Base-by-base conservation (phyloP, 1,284 basidiomycete species). In the Coniferiporia sulphurascens region DNA sequence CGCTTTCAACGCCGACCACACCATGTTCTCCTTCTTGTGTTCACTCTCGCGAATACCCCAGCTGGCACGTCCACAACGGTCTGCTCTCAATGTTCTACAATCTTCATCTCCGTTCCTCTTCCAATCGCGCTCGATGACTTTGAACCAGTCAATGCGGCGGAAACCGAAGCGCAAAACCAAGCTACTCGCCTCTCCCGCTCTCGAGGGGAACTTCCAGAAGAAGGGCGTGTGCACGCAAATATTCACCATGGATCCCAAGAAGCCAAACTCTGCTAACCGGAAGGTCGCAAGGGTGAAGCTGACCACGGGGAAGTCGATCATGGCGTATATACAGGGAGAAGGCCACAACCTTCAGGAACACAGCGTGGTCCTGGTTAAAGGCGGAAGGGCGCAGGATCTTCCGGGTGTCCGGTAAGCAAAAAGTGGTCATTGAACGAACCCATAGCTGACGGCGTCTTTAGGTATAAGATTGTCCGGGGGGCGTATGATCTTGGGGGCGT, bases 291-390 rank as follows among this genome's bases (percentile, higher is more conserved):
- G 93, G 70, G 89, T 99, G 66, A 96, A 96, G 77, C 79, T 99
- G 53, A 84, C 88, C 36, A 96, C 90, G 36, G 97, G 97, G 54
- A 89, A 92, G 72, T 88, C 86, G 45, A 82, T 95, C 60, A 89
- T 91, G 74, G 95, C 95, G 13, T 99, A 98, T 72, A 95, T 99
- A 58, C 92, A 91, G 45, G 97, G 97, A 65, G 97, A 99, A 70
- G 97, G 97, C 1, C 96, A 99, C 73, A 98, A 98, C 71, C 74
- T 99, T 68, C 97, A 99, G 76, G 97, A 99, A 72, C 97, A 99
- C 71, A 90, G 87, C 71, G 97, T 99, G 1, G 95, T 99, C 3
- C 74, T 98, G 48, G 84, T 99, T 19, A 80, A 95, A 68, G 97
- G 97, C 12, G 97, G 97, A 7, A 84, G 95, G 76, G 89, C 95